Conservation (phyloP, 805 yeast genomes). For the Metschnikowia cubensis region DNA sequence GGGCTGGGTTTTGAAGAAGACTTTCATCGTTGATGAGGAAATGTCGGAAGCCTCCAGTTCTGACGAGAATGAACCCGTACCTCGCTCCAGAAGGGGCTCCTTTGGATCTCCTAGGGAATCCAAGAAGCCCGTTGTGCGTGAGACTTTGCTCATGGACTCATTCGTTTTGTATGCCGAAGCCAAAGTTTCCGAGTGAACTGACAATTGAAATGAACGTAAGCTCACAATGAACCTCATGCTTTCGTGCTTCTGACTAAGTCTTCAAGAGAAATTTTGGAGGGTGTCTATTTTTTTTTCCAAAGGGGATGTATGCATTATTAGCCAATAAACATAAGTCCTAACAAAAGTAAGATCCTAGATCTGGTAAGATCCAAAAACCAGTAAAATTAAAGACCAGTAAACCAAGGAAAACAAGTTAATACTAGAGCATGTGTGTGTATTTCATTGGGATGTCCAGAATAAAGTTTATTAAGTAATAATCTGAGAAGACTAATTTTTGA, state of each 20-base stretch:
- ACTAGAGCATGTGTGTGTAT: too few species aligned
- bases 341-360: too few species aligned
- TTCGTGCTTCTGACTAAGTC: not conserved
- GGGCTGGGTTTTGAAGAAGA: constrained; percentile 41
- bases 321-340: too few species aligned
- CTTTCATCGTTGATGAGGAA: constrained; percentile 28
- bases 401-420: too few species aligned
- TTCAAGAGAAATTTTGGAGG: not conserved
- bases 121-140: constrained; percentile 4
- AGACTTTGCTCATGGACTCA: constrained; percentile 18
- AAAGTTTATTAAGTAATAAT: too few species aligned
- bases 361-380: too few species aligned
- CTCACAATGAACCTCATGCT: not conserved
- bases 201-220: not conserved
- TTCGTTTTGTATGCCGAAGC: constrained; percentile 14
- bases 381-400: too few species aligned
- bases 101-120: constrained; percentile 6
- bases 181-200: not conserved
- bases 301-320: too few species aligned
- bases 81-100: constrained; percentile 15
- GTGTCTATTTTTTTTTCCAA: too few species aligned
- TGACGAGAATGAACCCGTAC: constrained; percentile 14
- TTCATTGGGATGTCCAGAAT: too few species aligned
- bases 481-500: too few species aligned
- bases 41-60: constrained; percentile 14